Conservation (phyloP, 139 green algal species). For the Chlorella sp. region DNA sequence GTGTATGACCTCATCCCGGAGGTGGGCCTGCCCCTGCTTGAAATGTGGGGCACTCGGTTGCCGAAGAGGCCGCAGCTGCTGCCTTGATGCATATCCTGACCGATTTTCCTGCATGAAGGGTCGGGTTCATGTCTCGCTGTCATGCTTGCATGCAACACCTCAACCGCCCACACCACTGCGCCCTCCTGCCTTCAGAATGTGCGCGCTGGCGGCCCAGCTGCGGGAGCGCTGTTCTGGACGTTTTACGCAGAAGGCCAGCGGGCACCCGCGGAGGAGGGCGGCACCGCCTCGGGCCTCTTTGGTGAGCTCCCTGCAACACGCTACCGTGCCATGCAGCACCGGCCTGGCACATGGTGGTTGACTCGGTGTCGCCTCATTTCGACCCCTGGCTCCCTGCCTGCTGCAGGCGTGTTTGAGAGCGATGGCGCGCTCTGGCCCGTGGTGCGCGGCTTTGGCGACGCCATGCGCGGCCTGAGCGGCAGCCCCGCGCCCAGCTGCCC, state of each 20-base stretch:
- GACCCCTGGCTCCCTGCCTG: too few species aligned
- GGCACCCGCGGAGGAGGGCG: slow-evolving; percentile 51
- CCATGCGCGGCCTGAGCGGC: slow-evolving; percentile 40
- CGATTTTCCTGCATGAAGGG: too few species aligned
- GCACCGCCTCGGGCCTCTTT: slow-evolving; percentile 37
- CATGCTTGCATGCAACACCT: too few species aligned
- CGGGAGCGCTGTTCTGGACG: slow-evolving; percentile 71
- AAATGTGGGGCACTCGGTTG: too few species aligned
- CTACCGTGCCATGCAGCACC: too few species aligned
- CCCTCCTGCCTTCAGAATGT: slow-evolving; percentile 28
- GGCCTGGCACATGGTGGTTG: too few species aligned
- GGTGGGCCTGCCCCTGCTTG: background rate
- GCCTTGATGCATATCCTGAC: too few species aligned
- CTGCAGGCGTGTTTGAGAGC: slow-evolving; percentile 28
- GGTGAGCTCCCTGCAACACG: background rate
- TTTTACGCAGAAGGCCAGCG: slow-evolving; percentile 65
- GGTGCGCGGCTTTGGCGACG: background rate
- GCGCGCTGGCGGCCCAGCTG: slow-evolving; percentile 34
- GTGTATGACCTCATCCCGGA: slow-evolving; percentile 26
- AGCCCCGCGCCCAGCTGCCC: background rate
- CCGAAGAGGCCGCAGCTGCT: too few species aligned
- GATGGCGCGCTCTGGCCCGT: background rate
- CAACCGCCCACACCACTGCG: too few species aligned
- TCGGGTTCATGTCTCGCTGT: too few species aligned
- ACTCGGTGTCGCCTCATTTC: too few species aligned